Percentiles rank a stretch among this genome's conserved stretches.
phyloP scores from a whole-genome alignment of 768 basidiomycete species.

The Hebeloma cylindrosporum region DNA sequence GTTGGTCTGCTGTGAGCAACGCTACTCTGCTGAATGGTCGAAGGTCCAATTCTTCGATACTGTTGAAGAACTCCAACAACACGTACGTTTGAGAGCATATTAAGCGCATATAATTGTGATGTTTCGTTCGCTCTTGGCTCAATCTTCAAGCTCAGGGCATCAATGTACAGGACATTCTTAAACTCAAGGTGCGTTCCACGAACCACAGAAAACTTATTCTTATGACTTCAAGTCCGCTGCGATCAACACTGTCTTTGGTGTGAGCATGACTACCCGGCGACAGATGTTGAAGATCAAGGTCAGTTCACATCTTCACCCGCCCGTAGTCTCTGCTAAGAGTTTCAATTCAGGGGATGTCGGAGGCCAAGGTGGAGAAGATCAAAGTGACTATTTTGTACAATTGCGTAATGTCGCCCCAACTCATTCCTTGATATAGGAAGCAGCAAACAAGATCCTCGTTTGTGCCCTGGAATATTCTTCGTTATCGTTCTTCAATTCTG shows the following conservation, averaged over 20 bases:
- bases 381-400: no score
- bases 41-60: slow-evolving; percentile 70
- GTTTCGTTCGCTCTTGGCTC: slow-evolving; percentile 4
- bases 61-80: slow-evolving; percentile 84
- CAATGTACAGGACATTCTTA: slow-evolving; percentile 92
- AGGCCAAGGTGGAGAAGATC: slow-evolving; percentile 97
- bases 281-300: slow-evolving; percentile 95
- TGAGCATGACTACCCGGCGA: slow-evolving; percentile 88
- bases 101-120: slow-evolving; percentile 17
- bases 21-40: neutral
- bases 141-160: slow-evolving; percentile 70
- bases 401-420: neutral
- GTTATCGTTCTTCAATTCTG: neutral
- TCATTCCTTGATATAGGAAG: slow-evolving; percentile 59
- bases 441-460: slow-evolving; percentile 84
- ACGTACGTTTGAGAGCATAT: slow-evolving; percentile 43
- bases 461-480: slow-evolving; percentile 17
- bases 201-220: slow-evolving; percentile 11
- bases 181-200: slow-evolving; percentile 66
- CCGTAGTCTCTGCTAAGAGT: slow-evolving; percentile 1
- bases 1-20: neutral
- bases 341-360: slow-evolving; percentile 78
- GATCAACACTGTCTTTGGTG: slow-evolving; percentile 82
- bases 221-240: slow-evolving; percentile 57
- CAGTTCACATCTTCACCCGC: slow-evolving; percentile 21